phyloP scores from a whole-genome alignment of 768 basidiomycete species.

The Leucocoprinus leucothites region DNA sequence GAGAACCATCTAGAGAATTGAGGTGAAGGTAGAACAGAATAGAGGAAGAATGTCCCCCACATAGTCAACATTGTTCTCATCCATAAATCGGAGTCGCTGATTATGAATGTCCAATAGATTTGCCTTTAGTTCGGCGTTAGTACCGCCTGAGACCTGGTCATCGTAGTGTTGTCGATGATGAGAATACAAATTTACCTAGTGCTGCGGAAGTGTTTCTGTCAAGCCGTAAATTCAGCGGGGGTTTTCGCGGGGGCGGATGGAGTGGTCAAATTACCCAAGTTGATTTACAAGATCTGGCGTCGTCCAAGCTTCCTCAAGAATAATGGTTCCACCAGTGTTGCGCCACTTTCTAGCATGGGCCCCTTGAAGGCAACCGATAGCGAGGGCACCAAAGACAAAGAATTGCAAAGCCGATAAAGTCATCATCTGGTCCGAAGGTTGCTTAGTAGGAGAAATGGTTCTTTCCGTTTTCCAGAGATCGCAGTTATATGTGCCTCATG shows the following conservation, averaged over 20 bases:
- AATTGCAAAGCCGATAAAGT: not conserved
- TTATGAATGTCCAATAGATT: slow-evolving; percentile 38
- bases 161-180: not conserved
- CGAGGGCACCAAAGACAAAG: not conserved
- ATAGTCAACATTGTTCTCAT: slow-evolving; percentile 34
- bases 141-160: slow-evolving; percentile 22
- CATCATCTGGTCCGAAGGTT: slow-evolving; percentile 4
- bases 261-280: slow-evolving; percentile 18
- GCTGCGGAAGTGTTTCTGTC: slow-evolving; percentile 18
- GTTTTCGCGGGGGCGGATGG: not conserved
- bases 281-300: slow-evolving; percentile 28
- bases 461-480: too few relatives aligned
- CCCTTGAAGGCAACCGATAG: not conserved
- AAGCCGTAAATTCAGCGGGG: not conserved
- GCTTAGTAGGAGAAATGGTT: too few relatives aligned
- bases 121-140: slow-evolving; percentile 26
- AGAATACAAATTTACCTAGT: slow-evolving; percentile 14
- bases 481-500: too few relatives aligned
- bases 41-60: slow-evolving; percentile 16
- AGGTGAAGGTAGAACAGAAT: not conserved
- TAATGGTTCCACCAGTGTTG: slow-evolving; percentile 34
- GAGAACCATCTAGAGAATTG: slow-evolving; percentile 32
- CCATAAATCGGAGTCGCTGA: slow-evolving; percentile 32
- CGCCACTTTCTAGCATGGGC: slow-evolving; percentile 23
- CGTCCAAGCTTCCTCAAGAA: slow-evolving; percentile 39